phyloP scores from a whole-genome alignment of 192 early-diverging fungal genomes.

The Geranomyces michiganensis region DNA sequence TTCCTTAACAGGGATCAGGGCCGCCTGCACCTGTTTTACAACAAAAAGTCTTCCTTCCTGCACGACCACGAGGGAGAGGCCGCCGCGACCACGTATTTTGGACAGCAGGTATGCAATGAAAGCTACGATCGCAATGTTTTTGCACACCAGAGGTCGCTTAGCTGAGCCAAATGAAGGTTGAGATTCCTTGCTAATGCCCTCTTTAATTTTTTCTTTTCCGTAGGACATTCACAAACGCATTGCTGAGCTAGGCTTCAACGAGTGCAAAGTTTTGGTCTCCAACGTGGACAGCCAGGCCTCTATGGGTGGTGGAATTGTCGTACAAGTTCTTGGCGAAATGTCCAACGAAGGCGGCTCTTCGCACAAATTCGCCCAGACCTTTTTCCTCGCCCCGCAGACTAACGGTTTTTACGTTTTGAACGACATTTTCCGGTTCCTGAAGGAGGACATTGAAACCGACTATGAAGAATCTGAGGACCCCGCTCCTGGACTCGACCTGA shows the following conservation, averaged over 20 bases:
- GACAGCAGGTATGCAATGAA: constrained; percentile 61
- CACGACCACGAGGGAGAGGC: constrained; percentile 84
- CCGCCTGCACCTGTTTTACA: constrained; percentile 85
- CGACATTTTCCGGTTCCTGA: constrained; percentile 93
- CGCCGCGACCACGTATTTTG: constrained; percentile 47
- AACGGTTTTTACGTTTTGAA: constrained; percentile 92
- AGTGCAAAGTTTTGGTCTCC: constrained; percentile 84
- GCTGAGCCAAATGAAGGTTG: not conserved
- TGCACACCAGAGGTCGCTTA: too few relatives aligned
- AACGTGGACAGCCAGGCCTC: constrained; percentile 86
- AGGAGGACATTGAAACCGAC: constrained; percentile 79
- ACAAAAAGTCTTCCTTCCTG: constrained; percentile 78
- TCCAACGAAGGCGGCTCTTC: constrained; percentile 77
- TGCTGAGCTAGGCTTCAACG: constrained; percentile 72
- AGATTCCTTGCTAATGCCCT: not conserved
- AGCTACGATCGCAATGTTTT: too few relatives aligned
- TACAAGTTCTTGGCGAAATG: constrained; percentile 92
- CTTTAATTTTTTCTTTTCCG: not conserved
- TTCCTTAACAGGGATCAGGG: constrained; percentile 83
- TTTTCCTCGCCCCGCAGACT: constrained; percentile 86
- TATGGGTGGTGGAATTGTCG: constrained; percentile 74
- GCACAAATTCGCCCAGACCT: constrained; percentile 90
- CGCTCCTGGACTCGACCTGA: constrained; percentile 21
- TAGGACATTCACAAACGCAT: constrained; percentile 85
- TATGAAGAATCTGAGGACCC: constrained; percentile 35